Evolutionary conservation across 306 rosid species (phyloP).

Genomic region (Argentina anserina): DNA sequence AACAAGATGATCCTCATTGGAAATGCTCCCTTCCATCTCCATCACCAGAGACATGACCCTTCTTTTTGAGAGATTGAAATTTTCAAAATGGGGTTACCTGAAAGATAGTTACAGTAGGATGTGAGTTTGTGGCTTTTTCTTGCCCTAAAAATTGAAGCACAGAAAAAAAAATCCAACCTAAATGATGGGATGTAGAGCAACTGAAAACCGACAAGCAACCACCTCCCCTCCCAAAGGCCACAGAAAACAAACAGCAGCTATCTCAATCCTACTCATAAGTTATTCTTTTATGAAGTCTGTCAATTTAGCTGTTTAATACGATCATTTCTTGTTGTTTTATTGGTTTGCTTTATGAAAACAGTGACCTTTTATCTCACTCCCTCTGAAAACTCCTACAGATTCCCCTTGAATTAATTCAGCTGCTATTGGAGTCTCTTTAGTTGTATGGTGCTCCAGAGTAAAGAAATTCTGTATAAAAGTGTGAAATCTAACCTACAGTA

Average conservation of each 20-base stretch:
- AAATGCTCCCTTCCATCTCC: too few species aligned
- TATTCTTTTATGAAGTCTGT: conserved; percentile 21
- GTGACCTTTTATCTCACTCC: background rate
- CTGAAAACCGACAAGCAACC: conserved; percentile 23
- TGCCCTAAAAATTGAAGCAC: background rate
- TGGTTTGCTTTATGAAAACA: conserved; percentile 10
- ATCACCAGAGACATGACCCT: background rate
- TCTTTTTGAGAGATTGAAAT: background rate
- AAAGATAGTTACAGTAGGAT: background rate
- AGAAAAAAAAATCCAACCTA: background rate
- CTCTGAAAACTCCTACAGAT: background rate
- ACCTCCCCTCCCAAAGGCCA: background rate
- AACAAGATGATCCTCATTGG: too few species aligned
- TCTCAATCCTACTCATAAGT: conserved; percentile 6
- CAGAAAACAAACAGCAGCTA: conserved; percentile 18
- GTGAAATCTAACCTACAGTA: background rate
- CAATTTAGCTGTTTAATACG: conserved; percentile 2
- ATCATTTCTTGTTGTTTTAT: conserved; percentile 4
- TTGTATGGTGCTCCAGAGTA: background rate
- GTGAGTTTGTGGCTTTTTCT: background rate
- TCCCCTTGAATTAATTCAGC: background rate
- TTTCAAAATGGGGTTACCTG: background rate
- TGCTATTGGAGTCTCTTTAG: background rate
- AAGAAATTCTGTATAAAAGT: background rate
- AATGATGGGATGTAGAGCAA: conserved; percentile 11